phyloP scores from a whole-genome alignment of 1,284 basidiomycete species.

The Cryptococcus sp. region DNA sequence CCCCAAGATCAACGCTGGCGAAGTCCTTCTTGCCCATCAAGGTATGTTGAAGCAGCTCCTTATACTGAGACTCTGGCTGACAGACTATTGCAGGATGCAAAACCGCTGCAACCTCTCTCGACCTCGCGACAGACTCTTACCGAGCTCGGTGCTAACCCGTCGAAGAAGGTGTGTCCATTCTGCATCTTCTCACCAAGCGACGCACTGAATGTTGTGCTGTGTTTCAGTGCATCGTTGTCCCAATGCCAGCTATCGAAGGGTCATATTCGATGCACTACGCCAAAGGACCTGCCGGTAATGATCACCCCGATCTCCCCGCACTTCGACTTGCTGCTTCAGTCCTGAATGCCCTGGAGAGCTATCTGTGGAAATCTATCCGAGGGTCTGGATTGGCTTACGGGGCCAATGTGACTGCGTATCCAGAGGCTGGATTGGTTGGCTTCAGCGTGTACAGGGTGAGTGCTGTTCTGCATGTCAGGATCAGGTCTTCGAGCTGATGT shows the following conservation, averaged over 20 bases:
- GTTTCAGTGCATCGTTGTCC: slow-evolving; percentile 75
- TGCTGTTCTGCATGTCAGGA: slow-evolving; percentile 6
- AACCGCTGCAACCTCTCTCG: slow-evolving; percentile 67
- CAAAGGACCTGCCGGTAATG: slow-evolving; percentile 73
- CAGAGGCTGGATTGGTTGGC: slow-evolving; percentile 77
- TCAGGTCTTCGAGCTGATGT: slow-evolving; percentile 3
- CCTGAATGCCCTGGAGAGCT: slow-evolving; percentile 91
- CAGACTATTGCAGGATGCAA: slow-evolving; percentile 54
- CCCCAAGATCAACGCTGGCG: slow-evolving; percentile 72
- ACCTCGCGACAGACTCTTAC: slow-evolving; percentile 72
- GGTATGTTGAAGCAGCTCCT: slow-evolving; percentile 54
- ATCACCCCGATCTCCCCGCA: slow-evolving; percentile 81
- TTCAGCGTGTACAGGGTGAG: slow-evolving; percentile 82
- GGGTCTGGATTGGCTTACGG: slow-evolving; percentile 94
- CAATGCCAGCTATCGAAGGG: slow-evolving; percentile 91
- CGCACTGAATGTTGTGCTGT: not conserved
- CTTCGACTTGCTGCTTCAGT: slow-evolving; percentile 82
- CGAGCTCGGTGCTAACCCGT: slow-evolving; percentile 70
- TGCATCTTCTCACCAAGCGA: not conserved
- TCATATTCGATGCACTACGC: slow-evolving; percentile 81
- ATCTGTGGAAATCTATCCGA: slow-evolving; percentile 88
- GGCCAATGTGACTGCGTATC: slow-evolving; percentile 73
- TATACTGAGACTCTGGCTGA: not conserved
- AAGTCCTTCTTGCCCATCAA: slow-evolving; percentile 67
- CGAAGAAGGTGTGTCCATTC: slow-evolving; percentile 62